phyloP scores from a whole-genome alignment of 495 filamentous ascomycete genomes.

The Xylaria bambusicola region DNA sequence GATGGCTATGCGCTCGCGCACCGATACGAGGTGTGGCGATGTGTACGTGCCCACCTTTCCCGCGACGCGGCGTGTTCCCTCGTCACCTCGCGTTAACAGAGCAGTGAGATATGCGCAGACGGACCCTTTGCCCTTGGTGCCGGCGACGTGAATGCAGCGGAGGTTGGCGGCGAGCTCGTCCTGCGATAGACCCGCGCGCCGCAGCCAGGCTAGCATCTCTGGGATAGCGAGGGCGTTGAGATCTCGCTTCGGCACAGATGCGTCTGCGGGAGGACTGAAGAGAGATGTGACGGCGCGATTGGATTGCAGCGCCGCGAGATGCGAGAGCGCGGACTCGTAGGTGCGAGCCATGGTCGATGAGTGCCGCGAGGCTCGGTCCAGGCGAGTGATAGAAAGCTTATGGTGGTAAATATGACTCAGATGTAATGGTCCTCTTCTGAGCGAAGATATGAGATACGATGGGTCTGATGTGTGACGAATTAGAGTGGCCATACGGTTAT shows the following conservation, averaged over 20 bases:
- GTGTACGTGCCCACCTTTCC: slow-evolving; percentile 64
- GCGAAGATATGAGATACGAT: not conserved
- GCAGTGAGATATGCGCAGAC: slow-evolving; percentile 49
- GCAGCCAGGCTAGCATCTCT: slow-evolving; percentile 82
- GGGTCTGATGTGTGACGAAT: not conserved
- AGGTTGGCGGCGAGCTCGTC: slow-evolving; percentile 34
- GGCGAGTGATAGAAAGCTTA: not conserved
- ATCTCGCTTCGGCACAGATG: slow-evolving; percentile 28
- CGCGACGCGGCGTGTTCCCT: slow-evolving; percentile 1
- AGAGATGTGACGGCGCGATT: slow-evolving; percentile 63
- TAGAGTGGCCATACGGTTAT: not conserved
- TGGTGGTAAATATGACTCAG: not conserved
- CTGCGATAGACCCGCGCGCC: slow-evolving; percentile 67
- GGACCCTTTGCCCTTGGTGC: slow-evolving; percentile 65
- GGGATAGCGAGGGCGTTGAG: slow-evolving; percentile 78
- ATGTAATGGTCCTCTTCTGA: not conserved
- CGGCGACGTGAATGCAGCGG: slow-evolving; percentile 59
- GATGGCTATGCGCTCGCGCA: slow-evolving; percentile 67
- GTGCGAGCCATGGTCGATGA: slow-evolving; percentile 31
- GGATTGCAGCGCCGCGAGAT: slow-evolving; percentile 72
- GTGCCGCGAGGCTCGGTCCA: not conserved
- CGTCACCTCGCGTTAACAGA: slow-evolving; percentile 35
- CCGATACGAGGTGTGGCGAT: slow-evolving; percentile 61
- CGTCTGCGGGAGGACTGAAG: slow-evolving; percentile 25
- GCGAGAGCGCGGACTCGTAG: slow-evolving; percentile 42